Evolutionary conservation across 108 stramenopile species (phyloP).

Genomic region (Cyclotella atomus): DNA sequence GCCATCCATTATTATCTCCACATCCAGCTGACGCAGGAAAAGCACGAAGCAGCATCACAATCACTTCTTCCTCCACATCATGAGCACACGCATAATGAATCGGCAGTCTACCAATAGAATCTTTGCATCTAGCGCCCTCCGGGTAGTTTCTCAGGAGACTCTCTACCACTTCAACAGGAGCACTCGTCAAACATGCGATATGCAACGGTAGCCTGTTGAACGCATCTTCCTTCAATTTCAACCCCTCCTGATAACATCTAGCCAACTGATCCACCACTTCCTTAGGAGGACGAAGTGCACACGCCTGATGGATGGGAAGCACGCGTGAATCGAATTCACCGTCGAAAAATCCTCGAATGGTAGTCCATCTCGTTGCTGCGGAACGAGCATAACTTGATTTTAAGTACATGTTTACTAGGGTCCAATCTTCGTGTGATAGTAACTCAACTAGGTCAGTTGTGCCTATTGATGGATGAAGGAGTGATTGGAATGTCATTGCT

Average conservation of each 20-base stretch:
- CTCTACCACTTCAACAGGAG: conserved; percentile 54
- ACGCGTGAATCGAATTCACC: conserved; percentile 64
- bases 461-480: not conserved
- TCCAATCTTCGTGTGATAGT: conserved; percentile 40
- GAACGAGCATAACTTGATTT: conserved; percentile 11
- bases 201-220: conserved; percentile 73
- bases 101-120: conserved; percentile 55
- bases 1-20: conserved; percentile 71
- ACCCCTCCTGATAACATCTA: conserved; percentile 54
- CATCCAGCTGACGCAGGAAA: conserved; percentile 61
- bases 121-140: conserved; percentile 57
- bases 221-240: conserved; percentile 57
- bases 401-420: conserved; percentile 22
- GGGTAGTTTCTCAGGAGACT: conserved; percentile 53
- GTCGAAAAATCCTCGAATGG: conserved; percentile 62
- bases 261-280: conserved; percentile 59
- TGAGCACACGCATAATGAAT: conserved; percentile 77
- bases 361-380: conserved; percentile 17
- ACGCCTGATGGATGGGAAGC: conserved; percentile 74
- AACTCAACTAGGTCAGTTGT: conserved; percentile 10
- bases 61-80: conserved; percentile 53
- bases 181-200: conserved; percentile 78
- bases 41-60: conserved; percentile 52
- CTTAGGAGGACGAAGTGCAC: conserved; percentile 28
- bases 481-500: conserved; percentile 9